Base-by-base conservation (phyloP, 805 yeast genomes). In the Clavispora santaluciae region DNA sequence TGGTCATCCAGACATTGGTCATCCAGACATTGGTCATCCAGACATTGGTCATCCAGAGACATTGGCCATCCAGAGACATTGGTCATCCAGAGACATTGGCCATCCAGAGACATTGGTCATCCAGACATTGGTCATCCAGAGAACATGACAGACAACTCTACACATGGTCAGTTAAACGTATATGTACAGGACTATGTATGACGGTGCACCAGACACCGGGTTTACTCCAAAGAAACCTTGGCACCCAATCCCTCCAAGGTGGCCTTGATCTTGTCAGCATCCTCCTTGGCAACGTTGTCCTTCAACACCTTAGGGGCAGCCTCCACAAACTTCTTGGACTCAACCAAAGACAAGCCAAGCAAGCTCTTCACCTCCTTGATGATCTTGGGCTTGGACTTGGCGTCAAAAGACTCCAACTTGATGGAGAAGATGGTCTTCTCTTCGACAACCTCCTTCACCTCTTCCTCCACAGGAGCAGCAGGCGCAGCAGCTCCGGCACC, bases 281-380 rank as follows among this genome's bases (percentile, higher is more conserved):
- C 99, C 62, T 87, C 99, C 76, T 93, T 93, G 48, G 95, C 83
- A 46, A 93, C 89, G 56, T 89, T 88, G 57, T 93, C 99, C 73
- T 93, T 93, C 66, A 93, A 75, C 35, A 86, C 74, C 76, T 93
- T 93, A 55, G 99, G 99, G 47, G 99, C 98, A 57, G 88, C 70
- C 74, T 93, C 99, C 43, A 93, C 99, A 53, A 93, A 86, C 73
- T 93, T 93, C 81, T 93, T 93, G 48, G 97, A 86, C 64, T 93
- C 98, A 46, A 93, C 99, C 55, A 93, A 76, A 6, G 96, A 87
- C 56, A 93, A 75, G 12, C 96, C 96, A 58, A 93, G 76, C 60
- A 91, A 72, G 46, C 84, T 76, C 75, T 93, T 93, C 55, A 93
- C 95, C 72, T 93, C 99, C 75, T 93, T 93, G 64, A 93, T 93